Evolutionary conservation across 1,139 yeast species (phyloP), one percentile per base, ranked within the genome.

Genomic region (Pneumocystis jirovecii): DNA sequence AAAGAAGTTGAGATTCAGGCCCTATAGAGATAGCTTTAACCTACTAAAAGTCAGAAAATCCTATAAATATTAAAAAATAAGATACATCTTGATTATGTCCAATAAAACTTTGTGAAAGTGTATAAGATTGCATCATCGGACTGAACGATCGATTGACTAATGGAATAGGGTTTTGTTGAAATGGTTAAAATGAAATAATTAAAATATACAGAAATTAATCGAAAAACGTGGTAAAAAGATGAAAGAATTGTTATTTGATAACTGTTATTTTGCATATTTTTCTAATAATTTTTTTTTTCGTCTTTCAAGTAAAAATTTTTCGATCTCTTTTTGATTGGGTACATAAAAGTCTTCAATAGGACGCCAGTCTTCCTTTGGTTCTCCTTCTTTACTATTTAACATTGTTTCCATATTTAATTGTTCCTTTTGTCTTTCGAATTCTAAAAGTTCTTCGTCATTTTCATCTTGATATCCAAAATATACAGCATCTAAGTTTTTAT

Each of bases 401-500:
- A 68, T 66, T 44, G 66, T 64, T 19, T 63, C 64, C 64, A 70
- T 67, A 63, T 71, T 65, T 63, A 72, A 73, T 31, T 67, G 65
- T 17, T 73, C 72, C 42, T 71, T 66, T 64, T 69, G 65, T 44
- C 66, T 72, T 64, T 78, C 79, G 65, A 71, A 74, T 1, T 68
- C 66, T 35, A 72, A 65, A 57, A 75, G 67, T 19, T 65, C 68
- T 5, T 67, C 66, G 7, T 67, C 71, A 7, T 71, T 73, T 61
- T 76, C 80, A 42, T 78, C 80, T 57, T 74, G 74, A 31, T 77
- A 76, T 0, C 87, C 88, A 72, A 77, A 85, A 70, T 85, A 81
- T 1, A 71, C 71, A 0, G 76, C 73, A 17, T 73, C 75, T 3
- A 79, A 73, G 35, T 76, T 72, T 69, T 65, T 57, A 69, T 68